Conservation (phyloP, 192 early-diverging fungal genomes). For the Oehlia diaphana region DNA sequence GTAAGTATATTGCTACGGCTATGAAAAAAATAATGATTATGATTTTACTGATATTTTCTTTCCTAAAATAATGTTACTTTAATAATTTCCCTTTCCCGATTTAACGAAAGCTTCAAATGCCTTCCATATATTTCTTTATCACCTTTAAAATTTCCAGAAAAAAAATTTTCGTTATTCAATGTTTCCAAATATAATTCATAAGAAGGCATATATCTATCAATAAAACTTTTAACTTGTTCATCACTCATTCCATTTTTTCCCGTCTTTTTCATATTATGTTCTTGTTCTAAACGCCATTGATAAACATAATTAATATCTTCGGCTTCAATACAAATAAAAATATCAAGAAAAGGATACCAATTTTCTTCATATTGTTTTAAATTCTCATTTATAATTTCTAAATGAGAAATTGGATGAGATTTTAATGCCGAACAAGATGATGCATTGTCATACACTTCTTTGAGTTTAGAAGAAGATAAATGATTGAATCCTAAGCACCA, state of each 20-base stretch:
- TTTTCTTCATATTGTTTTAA: slow-evolving; percentile 56
- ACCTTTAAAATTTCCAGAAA: slow-evolving; percentile 27
- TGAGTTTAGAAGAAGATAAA: slow-evolving; percentile 37
- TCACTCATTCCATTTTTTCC: slow-evolving; percentile 64
- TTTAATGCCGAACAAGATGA: slow-evolving; percentile 28
- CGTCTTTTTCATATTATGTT: slow-evolving; percentile 55
- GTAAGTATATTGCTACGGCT: no score
- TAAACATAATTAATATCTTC: slow-evolving; percentile 66
- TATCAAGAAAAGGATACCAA: slow-evolving; percentile 71
- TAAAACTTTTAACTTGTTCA: slow-evolving; percentile 80
- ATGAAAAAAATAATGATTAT: no score
- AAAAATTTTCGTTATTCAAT: slow-evolving; percentile 50
- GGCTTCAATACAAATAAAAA: slow-evolving; percentile 71
- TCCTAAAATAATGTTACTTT: neutral
- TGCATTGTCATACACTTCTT: slow-evolving; percentile 28
- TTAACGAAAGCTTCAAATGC: slow-evolving; percentile 43
- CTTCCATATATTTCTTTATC: slow-evolving; percentile 21
- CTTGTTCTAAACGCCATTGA: slow-evolving; percentile 88
- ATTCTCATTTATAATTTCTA: slow-evolving; percentile 47
- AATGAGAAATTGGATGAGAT: slow-evolving; percentile 44
- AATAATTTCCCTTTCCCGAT: slow-evolving; percentile 39
- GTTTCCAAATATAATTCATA: slow-evolving; percentile 66
- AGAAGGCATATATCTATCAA: slow-evolving; percentile 85
- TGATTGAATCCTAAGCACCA: slow-evolving; percentile 89
- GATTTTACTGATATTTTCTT: neutral